A percentile compares a stretch with the other conserved stretches of the same genome.
These are phyloP conservation scores for Solanum gracilifrons DNA, from an alignment of 257 asterid species.

Conservation along the genomic window DNA sequence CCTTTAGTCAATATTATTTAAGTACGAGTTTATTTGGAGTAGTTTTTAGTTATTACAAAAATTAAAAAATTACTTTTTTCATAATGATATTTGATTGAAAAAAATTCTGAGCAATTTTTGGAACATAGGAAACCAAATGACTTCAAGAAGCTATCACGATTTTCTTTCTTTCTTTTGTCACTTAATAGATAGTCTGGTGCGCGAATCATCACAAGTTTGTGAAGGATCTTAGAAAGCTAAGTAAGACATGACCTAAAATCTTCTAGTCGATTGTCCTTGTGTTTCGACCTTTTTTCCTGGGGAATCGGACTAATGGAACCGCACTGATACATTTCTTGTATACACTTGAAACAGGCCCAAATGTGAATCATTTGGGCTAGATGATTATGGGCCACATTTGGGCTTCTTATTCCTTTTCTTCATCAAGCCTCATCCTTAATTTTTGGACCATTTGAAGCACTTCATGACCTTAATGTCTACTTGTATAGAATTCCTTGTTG, in stretches of 20 bases:
- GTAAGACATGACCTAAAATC: no score
- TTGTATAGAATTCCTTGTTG: background rate
- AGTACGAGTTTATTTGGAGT: background rate
- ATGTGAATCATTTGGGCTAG: background rate
- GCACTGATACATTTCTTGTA: no score
- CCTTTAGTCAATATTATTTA: no score
- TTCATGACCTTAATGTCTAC: background rate
- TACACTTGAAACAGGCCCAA: background rate
- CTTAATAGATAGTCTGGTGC: no score
- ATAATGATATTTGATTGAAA: background rate
- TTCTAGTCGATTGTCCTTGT: background rate
- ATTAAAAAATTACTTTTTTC: background rate
- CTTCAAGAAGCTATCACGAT: background rate
- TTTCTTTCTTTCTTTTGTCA: background rate
- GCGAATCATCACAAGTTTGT: background rate
- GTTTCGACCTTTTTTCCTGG: background rate
- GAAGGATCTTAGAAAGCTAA: no score
- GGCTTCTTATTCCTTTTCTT: background rate
- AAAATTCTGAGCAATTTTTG: background rate
- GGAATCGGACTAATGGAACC: background rate
- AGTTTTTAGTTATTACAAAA: background rate
- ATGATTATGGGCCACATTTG: background rate
- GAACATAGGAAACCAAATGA: background rate
- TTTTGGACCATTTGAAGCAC: background rate
- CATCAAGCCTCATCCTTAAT: background rate